Percentiles rank a stretch among this genome's conserved stretches.
Evolutionary conservation across 1,139 yeast genomes (phyloP).

Genomic region (Hyphopichia fennica): DNA sequence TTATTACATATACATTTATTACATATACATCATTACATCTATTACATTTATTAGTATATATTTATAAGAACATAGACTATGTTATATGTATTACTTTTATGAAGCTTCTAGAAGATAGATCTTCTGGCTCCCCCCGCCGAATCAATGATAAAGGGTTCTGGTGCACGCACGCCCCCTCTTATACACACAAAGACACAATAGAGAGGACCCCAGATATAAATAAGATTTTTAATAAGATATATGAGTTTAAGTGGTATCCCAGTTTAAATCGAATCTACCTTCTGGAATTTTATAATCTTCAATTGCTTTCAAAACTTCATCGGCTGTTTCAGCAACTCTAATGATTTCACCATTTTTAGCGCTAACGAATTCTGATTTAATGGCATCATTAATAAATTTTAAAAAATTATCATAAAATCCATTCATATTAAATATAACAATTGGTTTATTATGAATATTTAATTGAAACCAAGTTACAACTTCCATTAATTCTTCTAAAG

Average conservation of each 20-base stretch:
- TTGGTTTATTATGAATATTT: conserved; percentile 81
- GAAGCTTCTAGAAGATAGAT: too few relatives aligned
- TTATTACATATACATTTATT: too few relatives aligned
- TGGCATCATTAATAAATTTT: conserved; percentile 55
- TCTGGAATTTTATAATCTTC: conserved; percentile 66
- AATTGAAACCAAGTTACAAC: conserved; percentile 86
- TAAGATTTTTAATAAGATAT: too few relatives aligned
- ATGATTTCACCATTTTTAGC: conserved; percentile 66
- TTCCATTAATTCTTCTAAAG: conserved; percentile 87
- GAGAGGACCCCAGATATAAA: background rate
- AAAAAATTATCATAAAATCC: conserved; percentile 79
- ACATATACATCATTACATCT: too few relatives aligned
- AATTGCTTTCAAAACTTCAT: conserved; percentile 63
- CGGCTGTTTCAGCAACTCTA: conserved; percentile 65
- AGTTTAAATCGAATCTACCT: conserved; percentile 71
- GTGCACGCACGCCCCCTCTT: too few relatives aligned
- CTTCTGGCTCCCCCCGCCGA: too few relatives aligned
- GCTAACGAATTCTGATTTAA: conserved; percentile 67
- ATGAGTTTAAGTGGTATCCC: conserved; percentile 46
- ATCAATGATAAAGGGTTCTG: too few relatives aligned
- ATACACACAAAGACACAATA: too few relatives aligned
- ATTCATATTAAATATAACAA: conserved; percentile 71
- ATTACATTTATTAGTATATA: too few relatives aligned
- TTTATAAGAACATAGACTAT: too few relatives aligned
- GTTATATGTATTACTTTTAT: too few relatives aligned